phyloP scores from a whole-genome alignment of 2,329 filamentous ascomycete genomes.

The Pseudocercospora musae region DNA sequence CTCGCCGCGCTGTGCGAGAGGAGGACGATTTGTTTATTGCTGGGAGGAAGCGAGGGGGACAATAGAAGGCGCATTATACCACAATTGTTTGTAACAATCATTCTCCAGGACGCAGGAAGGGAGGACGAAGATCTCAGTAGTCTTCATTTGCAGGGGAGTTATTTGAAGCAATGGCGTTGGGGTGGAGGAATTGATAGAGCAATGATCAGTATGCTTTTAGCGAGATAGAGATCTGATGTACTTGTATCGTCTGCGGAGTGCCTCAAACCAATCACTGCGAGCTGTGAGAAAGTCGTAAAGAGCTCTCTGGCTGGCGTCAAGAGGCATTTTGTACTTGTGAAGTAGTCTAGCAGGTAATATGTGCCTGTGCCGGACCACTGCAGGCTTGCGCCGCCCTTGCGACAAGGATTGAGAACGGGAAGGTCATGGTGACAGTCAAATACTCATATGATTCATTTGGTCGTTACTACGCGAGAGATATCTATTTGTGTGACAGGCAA shows the following conservation, averaged over 20 bases:
- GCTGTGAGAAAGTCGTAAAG: neutral
- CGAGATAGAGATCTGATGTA: neutral
- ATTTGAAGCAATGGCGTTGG: neutral
- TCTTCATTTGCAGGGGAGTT: neutral
- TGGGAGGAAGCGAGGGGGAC: neutral
- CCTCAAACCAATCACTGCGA: too few species aligned
- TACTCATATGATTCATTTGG: neutral
- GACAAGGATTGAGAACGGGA: neutral
- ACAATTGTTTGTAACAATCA: neutral
- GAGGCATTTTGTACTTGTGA: neutral
- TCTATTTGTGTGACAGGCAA: neutral
- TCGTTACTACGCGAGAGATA: neutral
- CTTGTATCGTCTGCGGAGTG: neutral
- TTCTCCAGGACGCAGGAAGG: neutral
- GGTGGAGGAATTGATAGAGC: neutral
- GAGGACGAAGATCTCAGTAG: neutral
- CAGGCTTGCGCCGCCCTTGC: too few species aligned
- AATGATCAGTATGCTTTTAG: neutral
- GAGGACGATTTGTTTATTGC: neutral
- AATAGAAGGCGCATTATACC: slow-evolving; percentile 4
- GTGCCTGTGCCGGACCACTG: too few species aligned
- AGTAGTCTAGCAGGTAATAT: neutral
- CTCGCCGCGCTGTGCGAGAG: neutral
- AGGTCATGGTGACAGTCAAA: neutral
- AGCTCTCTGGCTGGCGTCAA: neutral